A percentile compares a stretch with the other conserved stretches of the same genome.
Evolutionary conservation across 31 red algal species (phyloP).

Genomic region (Asparagopsis taxiformis): DNA sequence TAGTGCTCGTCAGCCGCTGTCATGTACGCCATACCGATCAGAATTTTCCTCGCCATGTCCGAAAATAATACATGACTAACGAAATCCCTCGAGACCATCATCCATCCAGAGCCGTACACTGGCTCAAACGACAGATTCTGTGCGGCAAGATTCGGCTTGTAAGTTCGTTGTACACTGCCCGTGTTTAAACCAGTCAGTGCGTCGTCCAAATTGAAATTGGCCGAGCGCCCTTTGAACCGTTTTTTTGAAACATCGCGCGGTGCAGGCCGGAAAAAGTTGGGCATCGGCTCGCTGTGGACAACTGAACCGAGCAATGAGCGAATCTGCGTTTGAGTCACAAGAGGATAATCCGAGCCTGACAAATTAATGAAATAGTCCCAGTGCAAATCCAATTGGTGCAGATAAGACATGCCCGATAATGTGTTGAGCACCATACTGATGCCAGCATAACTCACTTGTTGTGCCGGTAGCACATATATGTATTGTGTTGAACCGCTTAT

Average conservation of each 20-base stretch:
- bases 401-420: background rate
- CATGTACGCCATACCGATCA: conserved; percentile 30
- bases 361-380: background rate
- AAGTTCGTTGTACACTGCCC: too few relatives aligned
- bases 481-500: too few relatives aligned
- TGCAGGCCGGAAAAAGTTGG: too few relatives aligned
- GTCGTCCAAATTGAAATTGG: too few relatives aligned
- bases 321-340: background rate
- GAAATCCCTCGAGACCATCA: conserved; percentile 50
- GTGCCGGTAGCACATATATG: background rate
- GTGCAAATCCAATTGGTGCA: background rate
- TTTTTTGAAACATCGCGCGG: too few relatives aligned
- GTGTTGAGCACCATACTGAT: background rate
- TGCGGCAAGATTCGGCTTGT: conserved; percentile 36
- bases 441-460: background rate
- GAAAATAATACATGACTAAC: conserved; percentile 15
- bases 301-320: background rate
- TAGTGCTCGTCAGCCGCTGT: conserved; percentile 57
- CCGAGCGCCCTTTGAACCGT: too few relatives aligned
- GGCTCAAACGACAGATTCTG: conserved; percentile 6
- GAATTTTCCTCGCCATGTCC: conserved; percentile 28
- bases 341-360: background rate
- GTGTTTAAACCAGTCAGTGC: too few relatives aligned
- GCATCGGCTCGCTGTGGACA: too few relatives aligned
- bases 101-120: conserved; percentile 60